phyloP scores from a whole-genome alignment of 371 early-diverging fungal genomes.

The Capniomyces stellatus region DNA sequence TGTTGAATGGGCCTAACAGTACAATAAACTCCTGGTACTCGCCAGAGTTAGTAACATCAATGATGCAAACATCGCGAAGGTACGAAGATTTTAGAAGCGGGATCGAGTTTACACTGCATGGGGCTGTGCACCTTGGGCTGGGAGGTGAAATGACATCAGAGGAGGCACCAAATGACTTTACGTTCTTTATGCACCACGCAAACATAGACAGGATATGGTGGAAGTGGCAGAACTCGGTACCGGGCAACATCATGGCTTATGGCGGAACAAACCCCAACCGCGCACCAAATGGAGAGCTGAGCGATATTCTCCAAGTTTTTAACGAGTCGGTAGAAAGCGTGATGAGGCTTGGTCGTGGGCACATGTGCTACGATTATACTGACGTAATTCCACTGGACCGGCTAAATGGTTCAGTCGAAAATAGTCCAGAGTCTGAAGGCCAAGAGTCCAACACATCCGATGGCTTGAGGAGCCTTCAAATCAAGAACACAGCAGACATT shows the following conservation, averaged over 20 bases:
- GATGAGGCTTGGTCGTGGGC: conserved; percentile 19
- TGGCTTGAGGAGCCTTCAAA: too few relatives aligned
- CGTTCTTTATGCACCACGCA: conserved; percentile 31
- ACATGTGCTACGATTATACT: conserved; percentile 21
- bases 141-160: conserved; percentile 28
- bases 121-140: conserved; percentile 26
- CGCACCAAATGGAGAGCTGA: not conserved
- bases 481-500: not conserved
- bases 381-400: not conserved
- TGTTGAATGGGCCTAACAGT: conserved; percentile 14
- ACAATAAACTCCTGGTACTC: conserved; percentile 21
- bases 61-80: conserved; percentile 8
- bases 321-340: conserved; percentile 9
- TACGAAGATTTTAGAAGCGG: conserved; percentile 18
- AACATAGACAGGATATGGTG: conserved; percentile 32
- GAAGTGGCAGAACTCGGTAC: conserved; percentile 24
- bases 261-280: not conserved
- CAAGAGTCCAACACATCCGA: too few relatives aligned
- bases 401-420: too few relatives aligned
- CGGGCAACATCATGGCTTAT: conserved; percentile 6
- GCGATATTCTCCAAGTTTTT: conserved; percentile 8
- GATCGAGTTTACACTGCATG: conserved; percentile 28
- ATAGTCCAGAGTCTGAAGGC: too few relatives aligned
- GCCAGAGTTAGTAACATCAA: conserved; percentile 21
- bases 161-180: conserved; percentile 27